A percentile compares a stretch with the other conserved stretches of the same genome.
These are phyloP conservation scores for Annulohypoxylon moriforme DNA, from an alignment of 495 filamentous ascomycete genomes.

Conservation along the genomic window DNA sequence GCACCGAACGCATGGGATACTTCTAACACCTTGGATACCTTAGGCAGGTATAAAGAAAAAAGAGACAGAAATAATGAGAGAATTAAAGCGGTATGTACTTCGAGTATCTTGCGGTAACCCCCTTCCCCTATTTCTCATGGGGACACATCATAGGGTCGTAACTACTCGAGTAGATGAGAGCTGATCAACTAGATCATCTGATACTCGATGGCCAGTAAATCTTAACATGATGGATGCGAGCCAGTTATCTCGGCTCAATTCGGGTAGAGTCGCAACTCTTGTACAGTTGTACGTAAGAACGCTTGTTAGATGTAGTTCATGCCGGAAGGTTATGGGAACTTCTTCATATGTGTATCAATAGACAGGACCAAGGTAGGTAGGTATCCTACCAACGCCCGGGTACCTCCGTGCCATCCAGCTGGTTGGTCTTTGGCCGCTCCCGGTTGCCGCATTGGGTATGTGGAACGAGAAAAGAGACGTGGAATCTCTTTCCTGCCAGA, in stretches of 20 bases:
- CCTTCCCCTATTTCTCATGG: constrained; percentile 20
- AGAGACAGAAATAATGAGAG: not conserved
- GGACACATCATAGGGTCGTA: constrained; percentile 38
- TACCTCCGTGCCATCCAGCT: constrained; percentile 6
- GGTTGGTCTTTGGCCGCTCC: constrained; percentile 20
- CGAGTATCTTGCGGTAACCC: constrained; percentile 17
- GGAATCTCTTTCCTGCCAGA: not conserved
- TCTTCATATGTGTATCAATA: constrained; percentile 4
- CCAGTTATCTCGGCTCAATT: constrained; percentile 38
- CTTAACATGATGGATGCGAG: constrained; percentile 41
- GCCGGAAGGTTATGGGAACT: constrained; percentile 21
- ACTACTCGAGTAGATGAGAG: constrained; percentile 40
- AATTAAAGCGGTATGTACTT: constrained; percentile 25
- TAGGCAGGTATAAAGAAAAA: not conserved
- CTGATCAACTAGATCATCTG: constrained; percentile 47
- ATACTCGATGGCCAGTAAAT: constrained; percentile 40
- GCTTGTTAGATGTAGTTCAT: constrained; percentile 33
- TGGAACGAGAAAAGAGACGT: constrained; percentile 6
- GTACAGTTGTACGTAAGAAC: constrained; percentile 39
- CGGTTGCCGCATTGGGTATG: constrained; percentile 19
- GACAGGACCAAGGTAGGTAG: constrained; percentile 1
- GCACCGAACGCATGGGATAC: not conserved
- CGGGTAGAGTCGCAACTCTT: constrained; percentile 39
- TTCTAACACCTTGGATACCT: not conserved
- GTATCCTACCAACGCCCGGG: constrained; percentile 12